Evolutionary conservation across 164 flowering plant species (phyloP), one percentile per base, ranked within the genome.

Genomic region (Sextonia rubra): DNA sequence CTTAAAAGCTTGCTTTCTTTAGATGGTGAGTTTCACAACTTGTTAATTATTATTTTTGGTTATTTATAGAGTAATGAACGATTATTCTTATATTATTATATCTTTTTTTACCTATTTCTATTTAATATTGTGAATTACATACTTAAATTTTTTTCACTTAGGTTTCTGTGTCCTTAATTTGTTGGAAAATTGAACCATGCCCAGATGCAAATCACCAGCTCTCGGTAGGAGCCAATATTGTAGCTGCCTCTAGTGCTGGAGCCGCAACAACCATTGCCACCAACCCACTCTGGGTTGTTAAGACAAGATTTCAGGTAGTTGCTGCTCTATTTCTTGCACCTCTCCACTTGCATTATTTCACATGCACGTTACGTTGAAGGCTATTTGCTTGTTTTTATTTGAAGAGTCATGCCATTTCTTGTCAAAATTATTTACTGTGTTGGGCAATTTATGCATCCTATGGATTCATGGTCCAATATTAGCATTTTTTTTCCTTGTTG

Each of bases 251-350:
- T 70, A 93, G 94, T 75, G 99, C 99, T 77, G 99, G 98, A 74
- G 93, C 92, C 82, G 92, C 92, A 68, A 95, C 99, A 69, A 85
- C 93, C 20, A 86, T 87, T 77, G 86, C 83, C 32, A 95, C 94
- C 71, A 93, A 93, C 82, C 99, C 99, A 79, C 92, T 95, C 69
- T 95, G 99, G 99, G 99, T 95, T 75, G 99, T 95, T 49, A 95
- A 95, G 85, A 95, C 99, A 37, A 89, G 99, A 82, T 84, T 95
- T 77, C 99, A 93, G 75, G 99, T 93, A 75, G 69, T 15, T 20
- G 3, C 29, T 62, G 32, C 30, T 25, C 25, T 62, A 22, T 24
- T 62, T 62, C 65, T 14, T 14, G 30, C 26, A 2, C 23, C 25
- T 62, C 26, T 62, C 24, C 25, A 26, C 65, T 62, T 62, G 15